These are phyloP conservation scores for Monosporascus sp. DNA, from an alignment of 2,329 filamentous ascomycete genomes.

Conservation along the genomic window DNA sequence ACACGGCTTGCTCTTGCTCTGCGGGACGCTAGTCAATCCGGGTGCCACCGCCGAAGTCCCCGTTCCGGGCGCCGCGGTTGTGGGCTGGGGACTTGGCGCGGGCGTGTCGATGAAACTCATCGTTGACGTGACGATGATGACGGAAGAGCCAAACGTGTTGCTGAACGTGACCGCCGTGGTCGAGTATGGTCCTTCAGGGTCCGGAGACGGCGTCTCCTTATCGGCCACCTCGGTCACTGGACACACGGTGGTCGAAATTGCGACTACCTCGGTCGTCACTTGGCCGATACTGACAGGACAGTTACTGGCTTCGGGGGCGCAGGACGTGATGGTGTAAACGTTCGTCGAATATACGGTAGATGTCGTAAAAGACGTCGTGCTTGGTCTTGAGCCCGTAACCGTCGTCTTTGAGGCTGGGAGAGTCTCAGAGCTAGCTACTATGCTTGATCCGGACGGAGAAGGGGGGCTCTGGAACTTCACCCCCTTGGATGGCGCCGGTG, in stretches of 20 bases:
- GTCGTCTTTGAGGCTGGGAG: slow-evolving; percentile 3
- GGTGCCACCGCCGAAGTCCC: slow-evolving; percentile 9
- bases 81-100: slow-evolving; percentile 7
- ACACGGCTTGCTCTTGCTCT: slow-evolving; percentile 10
- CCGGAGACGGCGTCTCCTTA: background rate
- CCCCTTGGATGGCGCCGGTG: background rate
- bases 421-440: slow-evolving; percentile 1
- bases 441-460: slow-evolving; percentile 1
- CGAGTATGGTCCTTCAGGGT: slow-evolving; percentile 10
- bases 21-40: slow-evolving; percentile 2
- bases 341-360: slow-evolving; percentile 25
- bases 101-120: slow-evolving; percentile 23
- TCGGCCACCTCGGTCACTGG: slow-evolving; percentile 16
- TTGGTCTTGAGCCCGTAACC: background rate
- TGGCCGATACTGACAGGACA: slow-evolving; percentile 18
- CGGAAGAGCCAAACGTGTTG: slow-evolving; percentile 18
- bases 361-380: slow-evolving; percentile 18
- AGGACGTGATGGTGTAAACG: slow-evolving; percentile 23
- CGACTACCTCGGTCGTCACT: slow-evolving; percentile 22
- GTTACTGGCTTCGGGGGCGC: slow-evolving; percentile 20
- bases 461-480: background rate
- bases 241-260: slow-evolving; percentile 25
- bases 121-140: slow-evolving; percentile 18
- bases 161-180: slow-evolving; percentile 17
- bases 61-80: slow-evolving; percentile 5